Evolutionary conservation across 2,329 filamentous ascomycete species (phyloP).

Genomic region (Lasiodiplodia sp.): DNA sequence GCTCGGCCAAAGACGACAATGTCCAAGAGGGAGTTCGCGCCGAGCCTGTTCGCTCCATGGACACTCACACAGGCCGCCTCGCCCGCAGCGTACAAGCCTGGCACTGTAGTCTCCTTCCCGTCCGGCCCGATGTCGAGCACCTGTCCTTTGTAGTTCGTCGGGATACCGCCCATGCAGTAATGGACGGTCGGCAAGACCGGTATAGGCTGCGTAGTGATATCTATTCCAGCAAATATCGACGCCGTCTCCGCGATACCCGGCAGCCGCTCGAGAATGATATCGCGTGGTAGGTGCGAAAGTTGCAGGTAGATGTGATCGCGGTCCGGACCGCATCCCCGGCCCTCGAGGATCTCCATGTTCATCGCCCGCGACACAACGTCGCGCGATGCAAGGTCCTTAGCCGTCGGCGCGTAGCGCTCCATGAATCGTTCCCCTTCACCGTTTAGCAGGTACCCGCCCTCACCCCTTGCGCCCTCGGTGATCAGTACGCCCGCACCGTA

Average conservation of each 20-base stretch:
- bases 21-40: slow-evolving; percentile 58
- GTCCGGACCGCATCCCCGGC: slow-evolving; percentile 53
- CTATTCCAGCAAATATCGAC: slow-evolving; percentile 58
- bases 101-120: slow-evolving; percentile 51
- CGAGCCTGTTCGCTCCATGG: slow-evolving; percentile 57
- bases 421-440: slow-evolving; percentile 58
- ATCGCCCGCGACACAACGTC: slow-evolving; percentile 58
- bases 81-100: slow-evolving; percentile 57
- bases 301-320: slow-evolving; percentile 59
- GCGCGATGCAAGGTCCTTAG: slow-evolving; percentile 57
- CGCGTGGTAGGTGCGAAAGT: slow-evolving; percentile 55
- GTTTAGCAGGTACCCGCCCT: slow-evolving; percentile 60
- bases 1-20: slow-evolving; percentile 60
- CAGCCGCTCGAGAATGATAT: slow-evolving; percentile 56
- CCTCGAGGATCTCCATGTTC: slow-evolving; percentile 58
- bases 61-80: slow-evolving; percentile 59
- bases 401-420: slow-evolving; percentile 60
- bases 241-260: slow-evolving; percentile 61
- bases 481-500: slow-evolving; percentile 60
- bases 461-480: slow-evolving; percentile 58
- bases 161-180: slow-evolving; percentile 61
- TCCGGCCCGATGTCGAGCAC: slow-evolving; percentile 51
- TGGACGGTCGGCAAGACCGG: slow-evolving; percentile 61
- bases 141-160: slow-evolving; percentile 58
- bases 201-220: slow-evolving; percentile 58